Evolutionary conservation across 805 yeast genomes (phyloP).

Genomic region (Yamadazyma takamatsuzukensis): DNA sequence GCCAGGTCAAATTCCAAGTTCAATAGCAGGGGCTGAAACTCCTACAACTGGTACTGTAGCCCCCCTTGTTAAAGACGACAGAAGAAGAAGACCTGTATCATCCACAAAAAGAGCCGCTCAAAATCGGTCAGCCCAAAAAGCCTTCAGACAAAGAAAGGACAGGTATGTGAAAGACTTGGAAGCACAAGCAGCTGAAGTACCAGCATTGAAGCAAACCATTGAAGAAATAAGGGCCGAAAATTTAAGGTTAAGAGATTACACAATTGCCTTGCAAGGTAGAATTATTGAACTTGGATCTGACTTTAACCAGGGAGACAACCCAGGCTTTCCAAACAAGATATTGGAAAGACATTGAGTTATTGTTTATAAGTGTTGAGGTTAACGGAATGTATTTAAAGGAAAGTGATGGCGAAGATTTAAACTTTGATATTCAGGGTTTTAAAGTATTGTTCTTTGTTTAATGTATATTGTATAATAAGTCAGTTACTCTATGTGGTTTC

Average conservation of each 20-base stretch:
- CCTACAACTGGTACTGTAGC: not conserved
- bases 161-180: slow-evolving; percentile 78
- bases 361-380: too few species aligned
- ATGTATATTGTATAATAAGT: too few species aligned
- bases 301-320: too few species aligned
- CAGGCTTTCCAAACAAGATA: too few species aligned
- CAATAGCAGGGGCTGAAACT: not conserved
- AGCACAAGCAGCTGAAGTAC: slow-evolving; percentile 59
- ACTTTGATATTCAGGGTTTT: too few species aligned
- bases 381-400: too few species aligned
- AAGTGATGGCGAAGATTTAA: too few species aligned
- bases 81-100: slow-evolving; percentile 38
- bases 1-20: not conserved
- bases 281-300: slow-evolving; percentile 46
- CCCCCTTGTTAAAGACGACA: too few species aligned
- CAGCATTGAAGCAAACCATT: slow-evolving; percentile 59
- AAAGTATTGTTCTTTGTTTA: too few species aligned
- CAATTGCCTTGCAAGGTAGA: slow-evolving; percentile 64
- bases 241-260: slow-evolving; percentile 67
- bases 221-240: slow-evolving; percentile 69
- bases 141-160: slow-evolving; percentile 83
- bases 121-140: slow-evolving; percentile 88
- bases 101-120: slow-evolving; percentile 85
- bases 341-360: too few species aligned
- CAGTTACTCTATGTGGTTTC: too few species aligned